A percentile compares a stretch with the other conserved stretches of the same genome.
phyloP scores from a whole-genome alignment of 2,329 filamentous ascomycete genomes.

The Arthrobotrys megalospora region DNA sequence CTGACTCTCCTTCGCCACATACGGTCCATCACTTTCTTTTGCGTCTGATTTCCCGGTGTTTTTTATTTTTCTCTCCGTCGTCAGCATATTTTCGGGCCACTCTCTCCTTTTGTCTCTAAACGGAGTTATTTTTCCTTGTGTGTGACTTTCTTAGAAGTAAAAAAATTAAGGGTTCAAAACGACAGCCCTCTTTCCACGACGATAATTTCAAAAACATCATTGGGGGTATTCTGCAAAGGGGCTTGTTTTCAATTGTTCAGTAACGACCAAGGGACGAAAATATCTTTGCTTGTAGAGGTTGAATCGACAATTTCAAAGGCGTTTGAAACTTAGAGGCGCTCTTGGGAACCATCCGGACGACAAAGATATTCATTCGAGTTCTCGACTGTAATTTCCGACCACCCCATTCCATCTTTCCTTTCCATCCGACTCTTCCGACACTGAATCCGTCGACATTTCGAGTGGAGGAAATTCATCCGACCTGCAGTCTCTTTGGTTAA shows the following conservation, averaged over 20 bases:
- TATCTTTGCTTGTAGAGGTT: constrained; percentile 32
- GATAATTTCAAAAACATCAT: constrained; percentile 18
- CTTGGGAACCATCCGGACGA: constrained; percentile 14
- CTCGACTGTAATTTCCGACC: background rate
- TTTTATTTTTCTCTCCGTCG: constrained; percentile 13
- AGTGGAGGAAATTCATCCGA: background rate
- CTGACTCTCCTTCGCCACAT: constrained; percentile 42
- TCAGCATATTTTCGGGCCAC: constrained; percentile 31
- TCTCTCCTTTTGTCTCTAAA: constrained; percentile 47
- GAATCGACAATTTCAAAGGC: constrained; percentile 24
- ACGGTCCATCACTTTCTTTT: constrained; percentile 21
- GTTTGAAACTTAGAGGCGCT: constrained; percentile 27
- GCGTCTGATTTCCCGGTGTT: constrained; percentile 16
- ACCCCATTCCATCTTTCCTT: background rate
- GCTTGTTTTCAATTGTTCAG: background rate
- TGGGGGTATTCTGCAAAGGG: constrained; percentile 16
- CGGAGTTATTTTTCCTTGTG: constrained; percentile 47
- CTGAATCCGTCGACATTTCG: constrained; percentile 14
- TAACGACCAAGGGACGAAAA: constrained; percentile 27
- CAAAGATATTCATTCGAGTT: constrained; percentile 25
- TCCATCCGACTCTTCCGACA: constrained; percentile 21
- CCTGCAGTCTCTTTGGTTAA: background rate
- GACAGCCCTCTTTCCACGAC: constrained; percentile 22
- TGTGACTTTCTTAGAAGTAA: constrained; percentile 20
- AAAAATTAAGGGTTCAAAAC: constrained; percentile 21